Conservation (phyloP, 2,329 filamentous ascomycete species). For the Daldinia eschscholtzii region DNA sequence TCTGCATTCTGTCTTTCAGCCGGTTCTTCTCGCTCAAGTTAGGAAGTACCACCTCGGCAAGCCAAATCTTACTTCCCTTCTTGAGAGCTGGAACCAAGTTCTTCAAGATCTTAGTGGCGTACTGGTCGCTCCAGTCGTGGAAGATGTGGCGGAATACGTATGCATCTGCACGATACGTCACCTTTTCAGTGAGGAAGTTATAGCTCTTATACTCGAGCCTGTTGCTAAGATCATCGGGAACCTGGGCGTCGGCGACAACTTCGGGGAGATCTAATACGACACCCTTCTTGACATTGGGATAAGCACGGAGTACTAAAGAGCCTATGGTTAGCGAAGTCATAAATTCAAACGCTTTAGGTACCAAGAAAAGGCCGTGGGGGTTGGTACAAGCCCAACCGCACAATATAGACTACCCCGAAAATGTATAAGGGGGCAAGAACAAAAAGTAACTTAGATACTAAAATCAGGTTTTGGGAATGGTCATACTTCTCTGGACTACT, state of each 20-base stretch:
- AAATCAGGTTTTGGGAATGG: neutral
- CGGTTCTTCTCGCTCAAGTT: conserved; percentile 35
- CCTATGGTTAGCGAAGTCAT: conserved; percentile 8
- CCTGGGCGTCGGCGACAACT: conserved; percentile 44
- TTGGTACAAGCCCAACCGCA: too few relatives aligned
- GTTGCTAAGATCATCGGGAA: conserved; percentile 41
- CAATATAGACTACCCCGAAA: neutral
- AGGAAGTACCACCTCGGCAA: conserved; percentile 46
- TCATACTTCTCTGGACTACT: conserved; percentile 40
- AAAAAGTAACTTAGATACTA: neutral
- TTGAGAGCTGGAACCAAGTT: conserved; percentile 51
- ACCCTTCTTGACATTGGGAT: conserved; percentile 40
- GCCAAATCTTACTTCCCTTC: conserved; percentile 44
- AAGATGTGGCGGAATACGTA: conserved; percentile 53
- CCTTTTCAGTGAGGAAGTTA: conserved; percentile 45
- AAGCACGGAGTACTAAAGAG: conserved; percentile 39
- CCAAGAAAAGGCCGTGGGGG: too few relatives aligned
- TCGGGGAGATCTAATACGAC: conserved; percentile 46
- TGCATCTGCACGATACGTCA: conserved; percentile 42
- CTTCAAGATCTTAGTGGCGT: conserved; percentile 50
- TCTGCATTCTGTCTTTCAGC: conserved; percentile 27
- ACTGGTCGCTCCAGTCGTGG: conserved; percentile 54
- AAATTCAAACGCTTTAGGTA: too few relatives aligned
- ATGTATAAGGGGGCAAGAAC: neutral
- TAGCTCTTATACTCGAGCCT: conserved; percentile 44